phyloP scores from a whole-genome alignment of 306 rosid species.

The Casuarina glauca region DNA sequence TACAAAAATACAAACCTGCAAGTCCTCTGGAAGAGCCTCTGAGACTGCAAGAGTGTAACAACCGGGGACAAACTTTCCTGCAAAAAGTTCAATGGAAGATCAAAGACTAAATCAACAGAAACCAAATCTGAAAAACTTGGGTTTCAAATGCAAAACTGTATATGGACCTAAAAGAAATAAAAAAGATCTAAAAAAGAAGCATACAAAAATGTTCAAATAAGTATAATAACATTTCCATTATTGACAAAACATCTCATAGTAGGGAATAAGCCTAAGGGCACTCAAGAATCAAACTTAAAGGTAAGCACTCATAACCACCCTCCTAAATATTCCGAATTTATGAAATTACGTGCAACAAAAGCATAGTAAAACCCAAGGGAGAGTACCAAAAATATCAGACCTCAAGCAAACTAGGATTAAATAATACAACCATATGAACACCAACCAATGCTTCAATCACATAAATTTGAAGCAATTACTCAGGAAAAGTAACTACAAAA shows the following conservation, averaged over 20 bases:
- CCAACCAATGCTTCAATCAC: neutral
- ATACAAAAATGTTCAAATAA: neutral
- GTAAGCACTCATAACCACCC: neutral
- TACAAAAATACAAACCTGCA: constrained; percentile 59
- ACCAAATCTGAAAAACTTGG: neutral
- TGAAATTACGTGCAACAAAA: neutral
- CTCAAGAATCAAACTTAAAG: neutral
- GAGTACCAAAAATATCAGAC: neutral
- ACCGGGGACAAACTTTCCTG: constrained; percentile 83
- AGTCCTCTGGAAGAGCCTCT: constrained; percentile 89
- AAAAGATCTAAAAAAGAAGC: neutral
- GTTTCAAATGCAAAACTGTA: neutral
- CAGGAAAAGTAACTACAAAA: neutral
- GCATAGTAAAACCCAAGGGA: neutral
- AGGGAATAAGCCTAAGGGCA: neutral
- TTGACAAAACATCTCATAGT: neutral
- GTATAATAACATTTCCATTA: neutral
- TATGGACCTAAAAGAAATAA: neutral
- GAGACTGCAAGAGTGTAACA: constrained; percentile 97
- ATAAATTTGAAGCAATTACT: no score
- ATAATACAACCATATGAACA: neutral
- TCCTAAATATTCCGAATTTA: neutral
- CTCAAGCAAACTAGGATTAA: neutral
- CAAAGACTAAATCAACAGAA: neutral
- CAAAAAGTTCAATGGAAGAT: constrained; percentile 13